Evolutionary conservation across 495 filamentous ascomycete species (phyloP), one percentile per base, ranked within the genome.

Genomic region (Xylaria venustula): DNA sequence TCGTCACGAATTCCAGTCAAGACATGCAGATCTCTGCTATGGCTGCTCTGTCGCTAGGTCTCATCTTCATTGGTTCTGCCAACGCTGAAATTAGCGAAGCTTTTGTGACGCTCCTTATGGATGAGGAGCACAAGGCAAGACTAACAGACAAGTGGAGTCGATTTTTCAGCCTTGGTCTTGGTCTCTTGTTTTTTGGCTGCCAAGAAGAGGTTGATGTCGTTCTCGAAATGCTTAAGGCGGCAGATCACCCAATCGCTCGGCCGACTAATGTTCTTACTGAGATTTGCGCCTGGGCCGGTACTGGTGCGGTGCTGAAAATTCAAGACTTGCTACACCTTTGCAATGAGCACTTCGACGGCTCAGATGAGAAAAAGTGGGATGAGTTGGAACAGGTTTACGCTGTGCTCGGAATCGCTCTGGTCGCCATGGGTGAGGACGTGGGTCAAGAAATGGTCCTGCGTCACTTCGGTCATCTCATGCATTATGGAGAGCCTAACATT

Each of bases 381-480:
- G 93, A 97, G 77, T 79, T 98, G 45, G 85, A 93, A 49, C 94
- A 99, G 71, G 88, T 92, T 5, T 99, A 99, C 73, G 95, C 94
- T 60, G 93, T 98, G 17, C 81, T 99, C 47, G 95, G 95, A 64
- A 83, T 99, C 30, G 91, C 92, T 30, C 80, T 99, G 41, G 92
- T 99, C 57, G 89, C 94, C 19, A 98, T 98, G 94, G 94, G 94
- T 59, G 94, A 99, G 75, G 95, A 99, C 47, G 87, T 98, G 62
- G 95, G 95, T 8, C 93, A 98, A 73, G 94, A 99, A 67, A 99
- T 99, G 94, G 92, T 97, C 48, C 83, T 99, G 23, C 87, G 94
- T 42, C 93, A 96, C 66, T 98, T 99, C 68, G 94, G 93, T 51
- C 94, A 99, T 72, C 81, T 99, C 36, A 99, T 99, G 94, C 94